Conservation (phyloP, 2,329 filamentous ascomycete genomes). For the Aspergillus sp. region DNA sequence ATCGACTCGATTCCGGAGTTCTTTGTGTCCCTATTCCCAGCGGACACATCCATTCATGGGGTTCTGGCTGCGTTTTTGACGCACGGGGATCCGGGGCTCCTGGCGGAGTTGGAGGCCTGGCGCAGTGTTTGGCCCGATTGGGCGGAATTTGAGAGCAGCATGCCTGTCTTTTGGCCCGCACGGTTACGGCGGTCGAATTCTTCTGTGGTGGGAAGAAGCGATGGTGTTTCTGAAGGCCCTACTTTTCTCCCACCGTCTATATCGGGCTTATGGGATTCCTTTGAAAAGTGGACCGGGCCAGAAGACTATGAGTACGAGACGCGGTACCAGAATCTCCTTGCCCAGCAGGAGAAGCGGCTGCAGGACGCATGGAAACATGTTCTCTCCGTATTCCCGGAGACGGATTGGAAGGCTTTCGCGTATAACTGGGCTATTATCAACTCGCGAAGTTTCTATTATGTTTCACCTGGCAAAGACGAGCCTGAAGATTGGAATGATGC, state of each 20-base stretch:
- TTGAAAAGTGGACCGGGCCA: constrained; percentile 22
- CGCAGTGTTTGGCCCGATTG: constrained; percentile 64
- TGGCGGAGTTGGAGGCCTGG: constrained; percentile 57
- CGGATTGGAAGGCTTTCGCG: constrained; percentile 42
- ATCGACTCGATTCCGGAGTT: constrained; percentile 57
- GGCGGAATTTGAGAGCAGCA: constrained; percentile 57
- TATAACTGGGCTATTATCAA: constrained; percentile 61
- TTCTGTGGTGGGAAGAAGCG: background rate
- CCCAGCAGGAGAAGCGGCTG: constrained; percentile 56
- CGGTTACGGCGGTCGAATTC: constrained; percentile 38
- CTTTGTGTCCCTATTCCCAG: constrained; percentile 54
- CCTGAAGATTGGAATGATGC: constrained; percentile 38
- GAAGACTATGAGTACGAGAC: constrained; percentile 23
- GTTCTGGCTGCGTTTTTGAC: constrained; percentile 68
- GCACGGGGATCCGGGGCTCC: constrained; percentile 46
- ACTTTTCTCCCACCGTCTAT: constrained; percentile 34
- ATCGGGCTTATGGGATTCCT: constrained; percentile 35
- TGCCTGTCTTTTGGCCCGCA: constrained; percentile 58
- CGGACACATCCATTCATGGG: constrained; percentile 64
- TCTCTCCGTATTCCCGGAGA: constrained; percentile 38
- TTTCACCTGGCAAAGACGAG: constrained; percentile 37
- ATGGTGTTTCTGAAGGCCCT: background rate
- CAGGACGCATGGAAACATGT: constrained; percentile 51
- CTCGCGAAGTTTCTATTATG: constrained; percentile 60
- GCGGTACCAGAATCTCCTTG: constrained; percentile 36